Percentiles rank a stretch among this genome's conserved stretches.
Evolutionary conservation across 176 grass and related monocot species (phyloP).

Genomic region (Phyllostachys edulis): DNA sequence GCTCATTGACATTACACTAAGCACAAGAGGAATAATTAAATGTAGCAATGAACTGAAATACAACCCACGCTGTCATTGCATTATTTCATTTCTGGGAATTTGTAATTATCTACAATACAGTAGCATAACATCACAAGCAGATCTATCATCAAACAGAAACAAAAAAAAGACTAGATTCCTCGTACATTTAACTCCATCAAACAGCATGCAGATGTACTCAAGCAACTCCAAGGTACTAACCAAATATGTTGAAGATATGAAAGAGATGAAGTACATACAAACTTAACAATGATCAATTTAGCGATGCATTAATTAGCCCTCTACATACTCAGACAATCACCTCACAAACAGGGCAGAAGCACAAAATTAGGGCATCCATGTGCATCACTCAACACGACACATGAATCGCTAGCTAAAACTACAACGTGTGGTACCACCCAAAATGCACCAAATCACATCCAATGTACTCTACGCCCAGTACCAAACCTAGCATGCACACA

Average conservation of each 20-base stretch:
- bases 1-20: not conserved
- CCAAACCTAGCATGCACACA: not conserved
- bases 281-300: not conserved
- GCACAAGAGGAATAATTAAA: not conserved
- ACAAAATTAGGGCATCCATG: not conserved
- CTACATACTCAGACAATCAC: not conserved
- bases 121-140: not conserved
- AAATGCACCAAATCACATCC: not conserved
- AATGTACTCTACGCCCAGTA: not conserved
- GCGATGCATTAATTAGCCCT: not conserved
- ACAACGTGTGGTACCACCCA: not conserved
- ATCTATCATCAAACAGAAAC: not conserved
- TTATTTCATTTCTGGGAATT: not conserved
- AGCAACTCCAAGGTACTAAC: not conserved
- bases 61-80: not conserved
- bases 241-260: not conserved
- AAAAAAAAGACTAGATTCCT: not conserved
- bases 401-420: not conserved
- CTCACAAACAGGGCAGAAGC: not conserved
- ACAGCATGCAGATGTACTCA: not conserved
- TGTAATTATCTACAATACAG: not conserved
- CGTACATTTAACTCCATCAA: not conserved
- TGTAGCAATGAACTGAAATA: not conserved
- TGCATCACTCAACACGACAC: not conserved
- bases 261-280: not conserved